phyloP scores from a whole-genome alignment of 805 yeast genomes.

The Torulaspora franciscae region DNA sequence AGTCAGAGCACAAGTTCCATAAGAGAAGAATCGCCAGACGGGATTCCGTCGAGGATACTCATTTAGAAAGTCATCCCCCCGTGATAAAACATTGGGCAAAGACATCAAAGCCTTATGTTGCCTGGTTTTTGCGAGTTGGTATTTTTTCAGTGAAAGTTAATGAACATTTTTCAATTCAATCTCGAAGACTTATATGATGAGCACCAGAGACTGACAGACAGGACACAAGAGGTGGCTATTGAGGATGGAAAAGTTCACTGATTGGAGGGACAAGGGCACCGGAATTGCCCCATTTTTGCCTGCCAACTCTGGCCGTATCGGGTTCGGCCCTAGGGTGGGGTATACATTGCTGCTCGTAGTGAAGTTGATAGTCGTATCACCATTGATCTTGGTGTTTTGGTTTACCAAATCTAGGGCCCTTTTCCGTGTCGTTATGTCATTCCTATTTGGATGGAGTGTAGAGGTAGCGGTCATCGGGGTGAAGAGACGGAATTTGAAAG shows the following conservation, averaged over 20 bases:
- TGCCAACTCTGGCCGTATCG: slow-evolving; percentile 22
- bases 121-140: background rate
- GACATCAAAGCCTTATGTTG: slow-evolving; percentile 45
- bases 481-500: slow-evolving; percentile 34
- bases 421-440: slow-evolving; percentile 23
- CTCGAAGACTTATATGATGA: background rate
- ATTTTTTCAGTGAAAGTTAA: background rate
- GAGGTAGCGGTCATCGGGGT: slow-evolving; percentile 42
- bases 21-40: slow-evolving; percentile 66
- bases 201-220: background rate
- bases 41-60: slow-evolving; percentile 55
- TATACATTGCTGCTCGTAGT: slow-evolving; percentile 12
- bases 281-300: slow-evolving; percentile 92
- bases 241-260: slow-evolving; percentile 74
- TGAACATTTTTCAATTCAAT: background rate
- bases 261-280: slow-evolving; percentile 84
- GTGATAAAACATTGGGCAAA: slow-evolving; percentile 55
- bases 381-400: slow-evolving; percentile 15
- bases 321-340: slow-evolving; percentile 7
- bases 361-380: slow-evolving; percentile 19
- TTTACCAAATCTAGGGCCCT: slow-evolving; percentile 11
- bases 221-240: background rate
- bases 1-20: slow-evolving; percentile 61
- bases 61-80: slow-evolving; percentile 68
- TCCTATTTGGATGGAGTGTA: slow-evolving; percentile 38